Evolutionary conservation across 2,329 filamentous ascomycete genomes (phyloP), one percentile per base, ranked within the genome.

Genomic region (Talaromyces islandicus): DNA sequence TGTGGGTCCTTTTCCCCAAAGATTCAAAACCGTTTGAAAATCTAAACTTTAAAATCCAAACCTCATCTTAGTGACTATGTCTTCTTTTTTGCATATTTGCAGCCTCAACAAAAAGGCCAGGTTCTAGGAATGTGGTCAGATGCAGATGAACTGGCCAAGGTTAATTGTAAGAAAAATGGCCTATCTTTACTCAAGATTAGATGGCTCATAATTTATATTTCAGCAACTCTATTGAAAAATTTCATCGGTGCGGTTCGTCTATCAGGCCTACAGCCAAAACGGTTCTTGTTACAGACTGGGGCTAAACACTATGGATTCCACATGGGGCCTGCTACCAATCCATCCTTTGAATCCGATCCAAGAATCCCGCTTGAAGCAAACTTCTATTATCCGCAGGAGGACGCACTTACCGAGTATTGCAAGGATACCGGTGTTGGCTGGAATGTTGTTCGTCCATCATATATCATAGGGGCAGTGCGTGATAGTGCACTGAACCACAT

Each of bases 71-170:
- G 56, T 24, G 56, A 58, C 21, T 29, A 58, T 38, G 46, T 58
- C n/a, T 58, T 57, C 55, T 52, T 58, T 43, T 58, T 58, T 46
- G 43, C 56, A 3, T 58, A 58, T 24, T 51, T 58, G 56, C 56
- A 58, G 56, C 56, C 56, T 52, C 25, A 58, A 32, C 56, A 51
- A 21, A 35, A 58, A 25, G 56, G 56, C 48, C 11, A 58, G 9
- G 43, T 58, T 35, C 35, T 52, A 29, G 48, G 48, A 27, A 58
- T 52, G 56, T 58, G 56, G 56, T 51, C 46, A 6, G 43, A 58
- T 58, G 56, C 56, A 4, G 48, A 58, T 7, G 55, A 57, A 25
- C 19, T 57, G 9, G 46, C 41, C 3, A 51, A 50, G 27, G 24
- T 57, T 25, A 57, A 57, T n/a, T 48, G 55, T 57, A 51, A 30